Conservation (phyloP, 192 early-diverging fungal genomes). For the Coemansia aciculifera region DNA sequence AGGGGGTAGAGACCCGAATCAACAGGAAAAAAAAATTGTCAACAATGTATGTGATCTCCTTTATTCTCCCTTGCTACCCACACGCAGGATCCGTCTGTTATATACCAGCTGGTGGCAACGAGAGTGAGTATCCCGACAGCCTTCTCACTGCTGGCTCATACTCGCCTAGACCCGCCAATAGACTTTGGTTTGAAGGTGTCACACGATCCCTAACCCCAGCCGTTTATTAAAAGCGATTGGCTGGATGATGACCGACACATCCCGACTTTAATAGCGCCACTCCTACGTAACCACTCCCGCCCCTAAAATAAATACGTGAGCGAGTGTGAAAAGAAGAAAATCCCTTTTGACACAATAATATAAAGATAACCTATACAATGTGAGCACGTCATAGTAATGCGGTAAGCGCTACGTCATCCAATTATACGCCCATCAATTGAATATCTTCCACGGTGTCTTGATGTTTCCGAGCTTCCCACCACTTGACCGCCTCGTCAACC, state of each 20-base stretch:
- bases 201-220: constrained; percentile 12
- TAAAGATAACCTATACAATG: background rate
- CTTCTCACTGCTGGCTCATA: background rate
- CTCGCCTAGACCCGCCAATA: background rate
- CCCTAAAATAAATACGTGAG: background rate
- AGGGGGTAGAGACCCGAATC: background rate
- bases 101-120: background rate
- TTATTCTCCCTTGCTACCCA: background rate
- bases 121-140: background rate
- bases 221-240: background rate
- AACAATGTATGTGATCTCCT: background rate
- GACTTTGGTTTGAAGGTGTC: background rate
- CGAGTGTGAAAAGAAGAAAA: background rate
- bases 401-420: constrained; percentile 1
- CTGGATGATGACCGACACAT: constrained; percentile 5
- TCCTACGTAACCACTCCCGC: background rate
- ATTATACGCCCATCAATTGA: constrained; percentile 43
- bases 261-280: background rate
- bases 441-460: constrained; percentile 43
- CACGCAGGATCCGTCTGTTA: background rate
- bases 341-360: background rate
- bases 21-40: background rate
- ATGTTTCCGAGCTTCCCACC: constrained; percentile 43
- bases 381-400: background rate
- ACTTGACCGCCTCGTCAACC: constrained; percentile 86